phyloP scores from a whole-genome alignment of 768 basidiomycete species.

The Suillus placidus region DNA sequence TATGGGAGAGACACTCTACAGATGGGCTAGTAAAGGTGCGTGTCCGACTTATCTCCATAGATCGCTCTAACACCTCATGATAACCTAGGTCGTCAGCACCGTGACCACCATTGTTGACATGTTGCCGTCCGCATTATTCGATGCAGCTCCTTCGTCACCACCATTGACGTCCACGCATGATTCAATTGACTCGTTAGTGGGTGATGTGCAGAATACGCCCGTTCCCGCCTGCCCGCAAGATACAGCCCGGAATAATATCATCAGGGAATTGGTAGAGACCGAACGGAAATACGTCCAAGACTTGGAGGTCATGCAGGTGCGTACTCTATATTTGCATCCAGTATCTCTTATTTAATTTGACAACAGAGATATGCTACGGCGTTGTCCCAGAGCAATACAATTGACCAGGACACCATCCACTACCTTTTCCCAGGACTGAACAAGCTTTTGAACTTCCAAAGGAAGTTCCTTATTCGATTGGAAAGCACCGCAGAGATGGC shows the following conservation, averaged over 20 bases:
- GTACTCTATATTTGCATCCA: slow-evolving; percentile 26
- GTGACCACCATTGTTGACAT: slow-evolving; percentile 81
- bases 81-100: slow-evolving; percentile 79
- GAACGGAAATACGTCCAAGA: slow-evolving; percentile 98
- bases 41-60: slow-evolving; percentile 13
- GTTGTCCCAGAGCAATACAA: slow-evolving; percentile 77
- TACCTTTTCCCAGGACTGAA: slow-evolving; percentile 93
- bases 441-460: slow-evolving; percentile 95
- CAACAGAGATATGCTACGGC: slow-evolving; percentile 85
- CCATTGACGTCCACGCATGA: slow-evolving; percentile 56
- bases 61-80: slow-evolving; percentile 8
- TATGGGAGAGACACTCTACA: slow-evolving; percentile 88
- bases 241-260: slow-evolving; percentile 71
- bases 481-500: slow-evolving; percentile 83
- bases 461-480: slow-evolving; percentile 87
- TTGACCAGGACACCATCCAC: slow-evolving; percentile 95
- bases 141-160: slow-evolving; percentile 61
- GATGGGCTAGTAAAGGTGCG: slow-evolving; percentile 94
- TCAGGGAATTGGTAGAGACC: slow-evolving; percentile 90
- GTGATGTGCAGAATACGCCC: slow-evolving; percentile 43
- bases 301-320: slow-evolving; percentile 92
- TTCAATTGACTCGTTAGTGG: slow-evolving; percentile 58
- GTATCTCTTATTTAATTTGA: slow-evolving; percentile 19
- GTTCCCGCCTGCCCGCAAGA: slow-evolving; percentile 61
- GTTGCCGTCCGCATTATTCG: slow-evolving; percentile 70